Evolutionary conservation across 257 asterid genomes (phyloP).

Genomic region (Solanum pinnatisectum): DNA sequence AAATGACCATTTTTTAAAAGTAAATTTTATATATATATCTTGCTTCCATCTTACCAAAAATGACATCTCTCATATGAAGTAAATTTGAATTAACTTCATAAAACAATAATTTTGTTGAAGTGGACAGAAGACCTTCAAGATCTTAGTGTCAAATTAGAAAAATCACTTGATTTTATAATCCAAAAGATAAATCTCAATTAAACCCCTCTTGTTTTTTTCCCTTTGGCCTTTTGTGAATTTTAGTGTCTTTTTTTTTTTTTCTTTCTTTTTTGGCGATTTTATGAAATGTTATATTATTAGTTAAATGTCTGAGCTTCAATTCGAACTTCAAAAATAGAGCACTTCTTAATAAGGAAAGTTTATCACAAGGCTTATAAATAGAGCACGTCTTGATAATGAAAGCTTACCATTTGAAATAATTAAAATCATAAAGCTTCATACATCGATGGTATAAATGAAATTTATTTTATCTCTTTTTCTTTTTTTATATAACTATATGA

Average conservation of each 20-base stretch:
- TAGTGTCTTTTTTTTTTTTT: background rate
- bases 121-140: background rate
- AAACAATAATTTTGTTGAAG: background rate
- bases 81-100: background rate
- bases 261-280: background rate
- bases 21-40: no score
- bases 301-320: background rate
- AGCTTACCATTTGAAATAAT: background rate
- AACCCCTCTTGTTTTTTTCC: background rate
- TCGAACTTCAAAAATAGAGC: background rate
- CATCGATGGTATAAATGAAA: background rate
- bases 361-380: background rate
- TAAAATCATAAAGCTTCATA: background rate
- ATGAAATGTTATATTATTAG: background rate
- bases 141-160: background rate
- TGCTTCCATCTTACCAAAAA: no score
- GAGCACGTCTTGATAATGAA: background rate
- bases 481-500: no score
- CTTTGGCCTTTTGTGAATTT: background rate
- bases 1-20: no score
- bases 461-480: no score
- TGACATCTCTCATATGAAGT: background rate
- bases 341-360: background rate
- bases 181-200: background rate
- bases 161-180: background rate